These are phyloP conservation scores for Dimargaris cristalligena DNA, from an alignment of 192 early-diverging fungal genomes.

Conservation along the genomic window DNA sequence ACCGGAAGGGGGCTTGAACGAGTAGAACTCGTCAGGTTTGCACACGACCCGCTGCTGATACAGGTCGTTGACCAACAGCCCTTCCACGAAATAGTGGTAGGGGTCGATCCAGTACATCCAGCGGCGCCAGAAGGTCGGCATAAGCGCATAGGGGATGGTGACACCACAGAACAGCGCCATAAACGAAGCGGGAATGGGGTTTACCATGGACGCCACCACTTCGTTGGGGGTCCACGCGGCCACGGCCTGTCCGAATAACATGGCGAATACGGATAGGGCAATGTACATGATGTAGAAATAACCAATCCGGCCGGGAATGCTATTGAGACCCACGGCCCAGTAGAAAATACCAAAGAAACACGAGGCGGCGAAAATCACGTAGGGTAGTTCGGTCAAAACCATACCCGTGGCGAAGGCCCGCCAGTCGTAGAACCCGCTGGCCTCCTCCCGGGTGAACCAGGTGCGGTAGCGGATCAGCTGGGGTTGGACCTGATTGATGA, in stretches of 20 bases:
- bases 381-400: constrained; percentile 52
- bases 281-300: constrained; percentile 49
- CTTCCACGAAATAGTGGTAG: constrained; percentile 51
- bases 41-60: constrained; percentile 29
- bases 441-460: constrained; percentile 47
- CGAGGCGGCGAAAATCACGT: constrained; percentile 38
- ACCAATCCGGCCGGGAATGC: constrained; percentile 24
- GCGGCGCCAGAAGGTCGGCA: constrained; percentile 48
- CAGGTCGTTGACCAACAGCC: constrained; percentile 40
- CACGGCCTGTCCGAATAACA: constrained; percentile 53
- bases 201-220: constrained; percentile 37
- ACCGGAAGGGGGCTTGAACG: constrained; percentile 34
- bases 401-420: constrained; percentile 43
- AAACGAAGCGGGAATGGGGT: constrained; percentile 47
- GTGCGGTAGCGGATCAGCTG: constrained; percentile 46
- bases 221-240: constrained; percentile 44
- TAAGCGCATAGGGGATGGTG: constrained; percentile 36
- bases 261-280: constrained; percentile 42
- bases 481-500: constrained; percentile 54
- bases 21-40: constrained; percentile 27
- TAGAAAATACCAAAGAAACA: constrained; percentile 57
- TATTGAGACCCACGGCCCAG: constrained; percentile 50
- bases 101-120: constrained; percentile 59
- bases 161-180: constrained; percentile 56
- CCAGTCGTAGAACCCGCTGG: constrained; percentile 50